Percentiles rank a stretch among this genome's conserved stretches.
phyloP scores from a whole-genome alignment of 257 asterid species.

The Linderniella brevidens region DNA sequence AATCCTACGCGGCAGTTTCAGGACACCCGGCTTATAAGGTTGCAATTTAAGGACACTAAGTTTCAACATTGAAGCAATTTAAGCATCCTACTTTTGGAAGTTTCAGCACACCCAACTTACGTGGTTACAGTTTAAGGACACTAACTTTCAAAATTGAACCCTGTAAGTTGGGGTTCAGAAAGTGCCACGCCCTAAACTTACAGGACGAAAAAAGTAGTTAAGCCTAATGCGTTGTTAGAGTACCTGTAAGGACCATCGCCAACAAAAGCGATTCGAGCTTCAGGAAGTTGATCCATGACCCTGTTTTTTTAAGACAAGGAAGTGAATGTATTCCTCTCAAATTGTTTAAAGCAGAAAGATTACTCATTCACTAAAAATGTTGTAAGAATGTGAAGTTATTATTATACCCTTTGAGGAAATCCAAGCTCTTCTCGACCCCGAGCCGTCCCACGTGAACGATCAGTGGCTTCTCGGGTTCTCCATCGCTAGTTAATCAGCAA shows the following conservation, averaged over 20 bases:
- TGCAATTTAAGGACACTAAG: too few relatives aligned
- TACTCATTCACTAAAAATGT: neutral
- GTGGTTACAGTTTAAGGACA: too few relatives aligned
- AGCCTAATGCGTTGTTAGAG: constrained; percentile 4
- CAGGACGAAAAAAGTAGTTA: neutral
- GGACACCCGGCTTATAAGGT: too few relatives aligned
- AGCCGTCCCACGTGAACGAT: constrained; percentile 87
- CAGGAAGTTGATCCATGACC: constrained; percentile 79
- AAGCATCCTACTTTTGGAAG: too few relatives aligned
- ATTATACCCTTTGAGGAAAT: constrained; percentile 57
- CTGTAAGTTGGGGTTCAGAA: too few relatives aligned
- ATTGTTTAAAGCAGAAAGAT: neutral
- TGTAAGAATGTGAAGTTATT: neutral
- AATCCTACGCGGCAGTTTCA: too few relatives aligned
- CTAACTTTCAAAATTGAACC: too few relatives aligned
- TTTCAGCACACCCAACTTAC: too few relatives aligned
- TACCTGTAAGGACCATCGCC: constrained; percentile 98
- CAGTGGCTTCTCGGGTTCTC: constrained; percentile 82
- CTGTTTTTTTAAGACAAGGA: constrained; percentile 24
- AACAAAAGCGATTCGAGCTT: constrained; percentile 74
- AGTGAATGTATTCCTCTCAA: neutral
- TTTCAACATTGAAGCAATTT: too few relatives aligned
- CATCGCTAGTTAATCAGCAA: constrained; percentile 31
- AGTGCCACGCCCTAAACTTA: too few relatives aligned
- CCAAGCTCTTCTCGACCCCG: constrained; percentile 92